Base-by-base conservation (phyloP, 371 early-diverging fungal species). In the Mortierella sp. region DNA sequence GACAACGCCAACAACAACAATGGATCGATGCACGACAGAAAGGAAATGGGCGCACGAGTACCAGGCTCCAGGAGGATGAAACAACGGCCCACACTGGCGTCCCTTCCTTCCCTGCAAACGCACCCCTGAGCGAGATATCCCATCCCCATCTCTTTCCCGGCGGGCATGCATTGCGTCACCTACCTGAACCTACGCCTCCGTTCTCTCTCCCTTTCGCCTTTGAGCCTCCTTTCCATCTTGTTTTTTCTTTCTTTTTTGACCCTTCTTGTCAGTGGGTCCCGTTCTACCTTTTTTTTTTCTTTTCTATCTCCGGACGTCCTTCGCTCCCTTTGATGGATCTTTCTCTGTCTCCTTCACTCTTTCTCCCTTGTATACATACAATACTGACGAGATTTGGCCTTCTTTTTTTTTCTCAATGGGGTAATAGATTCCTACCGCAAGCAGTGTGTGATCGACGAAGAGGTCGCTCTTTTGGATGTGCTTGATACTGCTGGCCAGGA, bases 401-500 rank as follows among this genome's bases (percentile, higher is more conserved):
- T 65, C 24, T 44, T 8, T 27, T 3, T 3, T 21, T 48, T 63
- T 70, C 21, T 29, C 5, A 5, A 18, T 56, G 32, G 27, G 8
- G 21, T 70, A 29, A 41, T 85, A 93, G 98, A 98, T 90, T 96
- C 96, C 16, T 98, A 98, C 89, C 93, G 97, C 78, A 97, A 97
- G 82, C 95, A 96, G 83, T 95, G 95, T 81, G 90, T 93, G 27
- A 93, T 98, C 75, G 97, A 98, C 74, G 95, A 93, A 44, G 95
- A 96, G 79, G 92, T 91, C 3, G 96, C 96, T 41, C 82, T 96
- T 71, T 90, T 98, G 32, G 97, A 98, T 86, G 94, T 98, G 10
- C 92, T 97, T 38, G 98, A 98, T 88, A 97, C 98, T 27, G 97
- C 97, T 4, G 97, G 98, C 29, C 97, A 97, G 87, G 97, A 97